Base-by-base conservation (phyloP, 108 stramenopile species). In the Schizochytrium sp. region DNA sequence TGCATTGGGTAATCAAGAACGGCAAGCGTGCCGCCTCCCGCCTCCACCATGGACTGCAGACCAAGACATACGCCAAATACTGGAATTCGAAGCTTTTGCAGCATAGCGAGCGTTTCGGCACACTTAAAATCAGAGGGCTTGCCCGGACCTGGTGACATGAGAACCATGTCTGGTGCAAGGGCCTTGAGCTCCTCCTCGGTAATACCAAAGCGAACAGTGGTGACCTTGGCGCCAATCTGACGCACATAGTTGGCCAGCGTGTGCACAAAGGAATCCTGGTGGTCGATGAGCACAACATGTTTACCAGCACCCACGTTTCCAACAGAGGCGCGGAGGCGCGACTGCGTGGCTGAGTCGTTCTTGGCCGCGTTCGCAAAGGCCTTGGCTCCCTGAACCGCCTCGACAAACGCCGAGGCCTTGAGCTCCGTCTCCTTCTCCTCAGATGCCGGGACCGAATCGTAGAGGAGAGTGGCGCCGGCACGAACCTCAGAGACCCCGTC, bases 241-340 rank as follows among this genome's bases (percentile, higher is more conserved):
- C 98, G 96, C 58, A 99, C 91, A 89, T 99, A 99, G 90, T 99
- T 98, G 48, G 97, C 97, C 45, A 99, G 95, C 28, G 98, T 99
- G 92, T 99, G 98, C 23, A 99, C 98, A 90, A 99, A 99, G 2
- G 97, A 98, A 91, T 99, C 98, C 90, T 99, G 96, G 91, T 99
- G 98, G 90, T 99, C 98, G 58, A 99, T 93, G 57, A 99, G 93
- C 58, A 99, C 93, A 28, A 98, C 94, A 21, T 88, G 90, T 94
- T 96, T 97, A 55, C 97, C 97, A 53, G 88, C 76, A 0, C 97
- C 97, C 60, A 93, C 93, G 58, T 58, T 18, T 4, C 90, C 90
- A 16, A 21, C 23, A 12, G 71, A 43, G 5, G 89, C 69, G 34
- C 58, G 57, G 58, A 87, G 34, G 5, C 14, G 29, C 5, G 55